Percentiles rank a stretch among this genome's conserved stretches.
phyloP scores from a whole-genome alignment of 2,329 filamentous ascomycete genomes.

The Pseudogymnoascus sp. region DNA sequence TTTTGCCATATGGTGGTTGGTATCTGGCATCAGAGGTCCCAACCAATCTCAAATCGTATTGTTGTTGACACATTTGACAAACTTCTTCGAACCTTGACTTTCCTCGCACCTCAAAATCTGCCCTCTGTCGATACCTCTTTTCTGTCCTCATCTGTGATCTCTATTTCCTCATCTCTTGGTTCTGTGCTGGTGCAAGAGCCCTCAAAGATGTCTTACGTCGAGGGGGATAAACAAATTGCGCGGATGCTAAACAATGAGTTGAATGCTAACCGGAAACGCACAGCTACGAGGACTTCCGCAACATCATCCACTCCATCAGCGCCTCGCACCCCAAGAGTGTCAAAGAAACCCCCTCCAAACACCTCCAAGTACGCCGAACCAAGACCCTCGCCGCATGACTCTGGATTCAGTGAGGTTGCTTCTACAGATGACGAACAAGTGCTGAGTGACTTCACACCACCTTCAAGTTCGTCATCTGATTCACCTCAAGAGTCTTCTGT shows the following conservation, averaged over 20 bases:
- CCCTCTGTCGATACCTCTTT: neutral
- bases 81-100: neutral
- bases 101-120: neutral
- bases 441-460: neutral
- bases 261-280: constrained; percentile 9
- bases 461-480: neutral
- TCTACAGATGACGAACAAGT: neutral
- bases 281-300: neutral
- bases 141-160: neutral
- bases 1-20: neutral
- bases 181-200: neutral
- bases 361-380: neutral
- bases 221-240: neutral
- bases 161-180: neutral
- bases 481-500: neutral
- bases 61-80: neutral
- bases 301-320: neutral
- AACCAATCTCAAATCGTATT: neutral
- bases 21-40: neutral
- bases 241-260: neutral
- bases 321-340: neutral
- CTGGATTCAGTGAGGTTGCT: neutral
- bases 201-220: neutral
- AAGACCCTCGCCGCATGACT: neutral
- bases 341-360: neutral